Evolutionary conservation across 371 early-diverging fungal genomes (phyloP).

Genomic region (Mortierella polycephala): DNA sequence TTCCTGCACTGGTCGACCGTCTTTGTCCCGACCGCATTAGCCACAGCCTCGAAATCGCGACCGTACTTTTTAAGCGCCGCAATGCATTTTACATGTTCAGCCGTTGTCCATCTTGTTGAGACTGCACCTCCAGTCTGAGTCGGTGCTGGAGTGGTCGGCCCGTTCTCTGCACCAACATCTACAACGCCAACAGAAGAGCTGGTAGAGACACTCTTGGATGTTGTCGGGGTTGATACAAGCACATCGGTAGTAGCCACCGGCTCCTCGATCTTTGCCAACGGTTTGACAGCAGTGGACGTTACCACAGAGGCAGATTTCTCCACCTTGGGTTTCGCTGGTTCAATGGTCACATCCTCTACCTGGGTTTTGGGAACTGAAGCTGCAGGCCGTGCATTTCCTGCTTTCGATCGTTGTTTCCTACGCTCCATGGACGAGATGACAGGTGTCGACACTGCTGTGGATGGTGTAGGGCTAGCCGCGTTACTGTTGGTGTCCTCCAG

Average conservation of each 20-base stretch:
- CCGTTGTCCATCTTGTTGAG: constrained; percentile 76
- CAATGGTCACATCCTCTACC: constrained; percentile 18
- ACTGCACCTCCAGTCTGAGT: constrained; percentile 23
- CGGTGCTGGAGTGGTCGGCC: constrained; percentile 1
- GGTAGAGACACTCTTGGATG: too few relatives aligned
- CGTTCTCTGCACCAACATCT: too few relatives aligned
- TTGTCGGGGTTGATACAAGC: too few relatives aligned
- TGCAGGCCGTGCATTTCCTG: constrained; percentile 19
- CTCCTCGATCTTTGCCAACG: constrained; percentile 4
- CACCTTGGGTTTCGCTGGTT: constrained; percentile 33
- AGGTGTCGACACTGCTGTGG: constrained; percentile 33
- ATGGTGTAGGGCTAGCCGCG: constrained; percentile 32
- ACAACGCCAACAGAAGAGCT: too few relatives aligned
- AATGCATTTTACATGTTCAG: constrained; percentile 78
- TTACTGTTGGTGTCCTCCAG: constrained; percentile 36
- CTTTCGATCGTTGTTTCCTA: constrained; percentile 28
- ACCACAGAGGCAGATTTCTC: not conserved
- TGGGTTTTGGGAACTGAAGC: constrained; percentile 10
- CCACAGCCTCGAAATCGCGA: constrained; percentile 77
- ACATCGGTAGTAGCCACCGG: not conserved
- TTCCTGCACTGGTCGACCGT: constrained; percentile 85
- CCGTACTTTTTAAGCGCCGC: constrained; percentile 82
- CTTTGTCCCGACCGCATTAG: constrained; percentile 78
- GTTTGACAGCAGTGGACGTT: too few relatives aligned
- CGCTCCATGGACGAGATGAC: constrained; percentile 19